Conservation (phyloP, 2,329 filamentous ascomycete species). For the Dothideomycetes sp. region DNA sequence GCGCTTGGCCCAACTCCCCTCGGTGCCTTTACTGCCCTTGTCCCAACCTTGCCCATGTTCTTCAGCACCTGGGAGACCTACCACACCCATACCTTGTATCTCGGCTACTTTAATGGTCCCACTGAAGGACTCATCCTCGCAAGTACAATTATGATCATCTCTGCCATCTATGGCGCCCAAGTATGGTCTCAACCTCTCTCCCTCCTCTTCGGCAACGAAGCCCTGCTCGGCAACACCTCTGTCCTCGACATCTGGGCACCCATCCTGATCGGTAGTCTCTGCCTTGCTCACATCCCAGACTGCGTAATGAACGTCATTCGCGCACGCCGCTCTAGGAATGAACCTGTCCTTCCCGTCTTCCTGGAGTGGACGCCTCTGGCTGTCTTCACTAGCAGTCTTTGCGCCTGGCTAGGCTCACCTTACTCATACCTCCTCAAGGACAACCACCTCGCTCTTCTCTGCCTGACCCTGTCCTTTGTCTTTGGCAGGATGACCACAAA, state of each 20-base stretch:
- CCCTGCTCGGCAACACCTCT: constrained; percentile 59
- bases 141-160: constrained; percentile 72
- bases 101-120: constrained; percentile 93
- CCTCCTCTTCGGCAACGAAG: constrained; percentile 51
- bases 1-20: constrained; percentile 73
- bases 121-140: constrained; percentile 92
- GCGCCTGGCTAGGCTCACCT: constrained; percentile 81
- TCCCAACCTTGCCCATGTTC: constrained; percentile 94
- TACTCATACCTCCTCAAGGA: constrained; percentile 70
- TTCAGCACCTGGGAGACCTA: constrained; percentile 99
- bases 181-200: constrained; percentile 74
- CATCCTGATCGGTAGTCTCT: constrained; percentile 34
- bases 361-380: constrained; percentile 89
- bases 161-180: constrained; percentile 75
- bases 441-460: constrained; percentile 86
- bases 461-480: constrained; percentile 88
- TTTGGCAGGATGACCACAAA: constrained; percentile 98
- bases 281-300: constrained; percentile 63
- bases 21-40: constrained; percentile 82
- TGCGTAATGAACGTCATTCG: constrained; percentile 78
- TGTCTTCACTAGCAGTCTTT: constrained; percentile 63
- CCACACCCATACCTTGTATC: constrained; percentile 92
- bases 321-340: constrained; percentile 59
- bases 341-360: constrained; percentile 73
- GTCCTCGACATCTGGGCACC: constrained; percentile 83